Evolutionary conservation across 805 yeast genomes (phyloP).

Genomic region (Suhomyces prunicola): DNA sequence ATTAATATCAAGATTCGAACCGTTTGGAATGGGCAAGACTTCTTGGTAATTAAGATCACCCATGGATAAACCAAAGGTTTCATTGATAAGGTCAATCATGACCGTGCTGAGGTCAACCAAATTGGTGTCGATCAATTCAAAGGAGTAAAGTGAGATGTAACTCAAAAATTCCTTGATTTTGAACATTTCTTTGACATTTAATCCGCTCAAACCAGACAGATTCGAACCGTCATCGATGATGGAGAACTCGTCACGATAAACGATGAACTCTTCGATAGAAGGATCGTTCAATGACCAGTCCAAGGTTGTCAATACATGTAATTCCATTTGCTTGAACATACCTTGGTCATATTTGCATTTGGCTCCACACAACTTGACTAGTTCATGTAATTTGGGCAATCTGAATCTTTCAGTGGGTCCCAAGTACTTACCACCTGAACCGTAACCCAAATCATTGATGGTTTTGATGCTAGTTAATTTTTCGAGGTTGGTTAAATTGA

Average conservation of each 20-base stretch:
- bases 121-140: constrained; percentile 39
- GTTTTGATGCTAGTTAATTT: constrained; percentile 23
- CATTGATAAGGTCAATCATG: constrained; percentile 22
- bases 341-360: constrained; percentile 47
- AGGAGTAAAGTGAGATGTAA: constrained; percentile 48
- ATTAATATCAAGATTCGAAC: constrained; percentile 2
- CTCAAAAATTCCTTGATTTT: constrained; percentile 48
- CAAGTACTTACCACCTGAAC: constrained; percentile 54
- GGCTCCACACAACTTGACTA: constrained; percentile 68
- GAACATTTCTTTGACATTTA: constrained; percentile 31
- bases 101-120: constrained; percentile 28
- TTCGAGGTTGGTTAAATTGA: constrained; percentile 37
- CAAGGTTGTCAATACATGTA: constrained; percentile 66
- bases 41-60: constrained; percentile 9
- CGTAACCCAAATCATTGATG: constrained; percentile 40
- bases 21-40: neutral
- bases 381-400: constrained; percentile 69
- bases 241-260: constrained; percentile 29
- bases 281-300: constrained; percentile 74
- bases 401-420: constrained; percentile 75
- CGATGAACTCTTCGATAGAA: constrained; percentile 36
- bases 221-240: constrained; percentile 1
- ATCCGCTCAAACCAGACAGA: constrained; percentile 3
- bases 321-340: constrained; percentile 67
- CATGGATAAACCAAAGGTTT: constrained; percentile 9